Base-by-base conservation (phyloP, 768 basidiomycete genomes). In the Suillus subalutaceus region DNA sequence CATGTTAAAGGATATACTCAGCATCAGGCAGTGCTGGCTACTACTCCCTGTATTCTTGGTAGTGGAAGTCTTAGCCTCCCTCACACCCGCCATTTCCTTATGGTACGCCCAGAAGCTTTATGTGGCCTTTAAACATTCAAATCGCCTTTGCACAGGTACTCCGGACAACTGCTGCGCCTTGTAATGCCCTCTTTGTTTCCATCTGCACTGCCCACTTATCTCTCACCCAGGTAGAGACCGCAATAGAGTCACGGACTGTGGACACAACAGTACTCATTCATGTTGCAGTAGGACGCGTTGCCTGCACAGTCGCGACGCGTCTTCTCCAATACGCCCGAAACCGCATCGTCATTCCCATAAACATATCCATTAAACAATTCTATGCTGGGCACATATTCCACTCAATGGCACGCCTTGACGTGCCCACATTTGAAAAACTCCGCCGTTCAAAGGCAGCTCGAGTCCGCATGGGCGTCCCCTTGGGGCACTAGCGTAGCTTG, bases 371-470 rank as follows among this genome's bases (percentile, higher is more conserved):
- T 72, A 88, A 86, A 68, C 82, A 80, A 65, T 83, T 84, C 73
- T 92, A 89, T 72, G 82, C 88, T 3, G 74, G 83, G 13, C 89
- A 89, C 68, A 85, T 86, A 63, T 92, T 92, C 74, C 79, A 80
- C 38, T 88, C 89, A 12, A 84, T 90, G 74, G 86, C 85, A 23
- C 85, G 92, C 8, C 83, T 94, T 40, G 92, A 94, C 73, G 81
- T 93, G 2, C 90, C 91, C 1, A 92, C 92, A 0, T 93, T 86
- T 65, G 84, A 88, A 64, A n/a, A 89, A 92, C 74, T 82, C 89
- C 6, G 82, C 83, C 9, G 80, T 92, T 9, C 88, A 88, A 69
- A 81, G 85, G 35, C 91, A 91, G 69, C 78, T 93, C 32, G 85
- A 90, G 63, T 76, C 84, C 35, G 81, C 83, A n/a, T 80, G 81